Conservation (phyloP, 202 grass and related monocot species). For the Alloteropsis angusta region DNA sequence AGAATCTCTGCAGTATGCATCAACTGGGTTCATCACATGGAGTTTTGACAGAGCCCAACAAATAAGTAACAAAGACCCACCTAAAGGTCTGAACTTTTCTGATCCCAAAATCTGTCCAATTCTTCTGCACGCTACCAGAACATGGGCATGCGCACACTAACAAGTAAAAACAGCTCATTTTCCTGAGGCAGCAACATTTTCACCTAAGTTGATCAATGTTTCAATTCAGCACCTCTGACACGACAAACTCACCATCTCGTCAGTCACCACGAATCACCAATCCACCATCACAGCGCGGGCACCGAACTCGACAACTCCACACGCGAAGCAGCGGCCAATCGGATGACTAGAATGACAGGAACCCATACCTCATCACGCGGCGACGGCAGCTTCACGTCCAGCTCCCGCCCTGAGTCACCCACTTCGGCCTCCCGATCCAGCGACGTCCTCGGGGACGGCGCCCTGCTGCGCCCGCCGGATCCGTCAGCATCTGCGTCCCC, state of each 20-base stretch:
- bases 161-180: neutral
- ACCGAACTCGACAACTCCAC: neutral
- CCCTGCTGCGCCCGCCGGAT: slow-evolving; percentile 32
- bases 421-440: slow-evolving; percentile 39
- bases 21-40: neutral
- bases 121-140: neutral
- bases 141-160: neutral
- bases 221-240: slow-evolving; percentile 2
- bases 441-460: slow-evolving; percentile 32
- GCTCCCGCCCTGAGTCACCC: neutral
- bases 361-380: slow-evolving; percentile 29
- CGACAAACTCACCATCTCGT: neutral
- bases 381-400: neutral
- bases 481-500: slow-evolving; percentile 44
- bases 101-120: neutral
- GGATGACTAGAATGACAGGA: neutral
- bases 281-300: neutral
- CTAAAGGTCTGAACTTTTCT: slow-evolving; percentile 3
- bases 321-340: neutral
- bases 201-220: neutral
- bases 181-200: neutral
- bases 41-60: neutral
- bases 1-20: neutral
- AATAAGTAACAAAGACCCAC: neutral
- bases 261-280: neutral